Conservation (phyloP, 169 alveolate species). For the Babesia sp. region DNA sequence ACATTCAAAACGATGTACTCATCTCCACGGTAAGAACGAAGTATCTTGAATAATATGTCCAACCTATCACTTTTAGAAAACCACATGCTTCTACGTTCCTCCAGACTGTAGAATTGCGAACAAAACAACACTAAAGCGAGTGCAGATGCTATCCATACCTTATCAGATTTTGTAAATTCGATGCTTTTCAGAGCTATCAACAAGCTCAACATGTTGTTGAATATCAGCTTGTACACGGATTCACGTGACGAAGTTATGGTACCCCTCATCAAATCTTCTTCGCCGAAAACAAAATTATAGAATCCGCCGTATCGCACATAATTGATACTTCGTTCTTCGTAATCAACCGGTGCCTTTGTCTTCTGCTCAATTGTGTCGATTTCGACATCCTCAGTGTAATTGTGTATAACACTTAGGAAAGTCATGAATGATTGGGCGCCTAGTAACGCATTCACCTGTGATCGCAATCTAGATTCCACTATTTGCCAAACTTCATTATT, state of each 20-base stretch:
- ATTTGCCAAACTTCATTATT: background rate
- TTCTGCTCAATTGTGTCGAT: too few species aligned
- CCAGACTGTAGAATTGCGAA: background rate
- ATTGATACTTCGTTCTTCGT: background rate
- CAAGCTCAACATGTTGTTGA: background rate
- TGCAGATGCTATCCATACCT: background rate
- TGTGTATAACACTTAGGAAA: background rate
- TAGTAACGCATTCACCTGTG: constrained; percentile 10
- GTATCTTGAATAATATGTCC: background rate
- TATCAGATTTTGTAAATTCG: background rate
- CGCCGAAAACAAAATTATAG: too few species aligned
- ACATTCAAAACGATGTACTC: constrained; percentile 9
- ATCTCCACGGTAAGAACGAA: background rate
- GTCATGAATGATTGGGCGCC: background rate
- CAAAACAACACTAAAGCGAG: constrained; percentile 7
- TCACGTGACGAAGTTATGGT: background rate
- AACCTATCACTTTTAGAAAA: background rate
- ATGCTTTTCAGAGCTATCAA: background rate
- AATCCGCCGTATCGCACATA: background rate
- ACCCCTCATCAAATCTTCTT: too few species aligned
- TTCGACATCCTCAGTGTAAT: too few species aligned
- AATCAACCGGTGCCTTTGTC: background rate
- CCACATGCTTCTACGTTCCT: background rate
- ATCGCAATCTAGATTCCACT: background rate
- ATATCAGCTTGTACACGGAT: background rate